Evolutionary conservation across 192 early-diverging fungal species (phyloP).

Genomic region (Radiomyces spectabilis): DNA sequence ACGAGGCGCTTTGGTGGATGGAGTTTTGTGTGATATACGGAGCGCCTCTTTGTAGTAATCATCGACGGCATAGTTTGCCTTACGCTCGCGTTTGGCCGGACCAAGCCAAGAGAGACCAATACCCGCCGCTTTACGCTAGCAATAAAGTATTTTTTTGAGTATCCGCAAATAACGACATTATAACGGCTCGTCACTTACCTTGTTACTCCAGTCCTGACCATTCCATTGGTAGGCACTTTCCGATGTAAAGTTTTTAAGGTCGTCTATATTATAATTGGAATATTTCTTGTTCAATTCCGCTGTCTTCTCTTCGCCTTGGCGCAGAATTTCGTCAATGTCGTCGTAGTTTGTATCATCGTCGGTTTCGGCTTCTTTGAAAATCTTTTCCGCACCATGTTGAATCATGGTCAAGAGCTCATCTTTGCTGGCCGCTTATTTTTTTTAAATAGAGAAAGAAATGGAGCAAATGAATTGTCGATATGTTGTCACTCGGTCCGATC

Average conservation of each 20-base stretch:
- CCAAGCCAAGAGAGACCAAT: constrained; percentile 81
- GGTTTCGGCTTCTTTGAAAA: constrained; percentile 60
- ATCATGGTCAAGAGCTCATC: constrained; percentile 94
- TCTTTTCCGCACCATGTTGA: constrained; percentile 86
- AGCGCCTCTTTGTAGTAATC: constrained; percentile 90
- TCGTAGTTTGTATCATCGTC: constrained; percentile 15
- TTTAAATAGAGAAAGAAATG: background rate
- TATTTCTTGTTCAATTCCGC: constrained; percentile 85
- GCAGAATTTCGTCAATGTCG: constrained; percentile 81
- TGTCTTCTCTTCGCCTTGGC: constrained; percentile 82
- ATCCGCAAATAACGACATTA: no score
- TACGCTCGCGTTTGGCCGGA: constrained; percentile 91
- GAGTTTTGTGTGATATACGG: constrained; percentile 53
- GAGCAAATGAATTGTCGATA: background rate
- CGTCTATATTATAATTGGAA: constrained; percentile 84
- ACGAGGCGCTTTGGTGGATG: constrained; percentile 48
- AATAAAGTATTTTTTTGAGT: no score
- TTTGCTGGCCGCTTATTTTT: constrained; percentile 56
- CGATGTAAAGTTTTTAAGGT: constrained; percentile 84
- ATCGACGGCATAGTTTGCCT: constrained; percentile 85
- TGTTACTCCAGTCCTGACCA: constrained; percentile 89
- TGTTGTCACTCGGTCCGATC: background rate
- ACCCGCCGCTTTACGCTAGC: constrained; percentile 43
- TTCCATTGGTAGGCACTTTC: constrained; percentile 91
- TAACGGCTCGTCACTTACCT: constrained; percentile 35